Conservation (phyloP, 257 asterid genomes). For the Rehmannia glutinosa region DNA sequence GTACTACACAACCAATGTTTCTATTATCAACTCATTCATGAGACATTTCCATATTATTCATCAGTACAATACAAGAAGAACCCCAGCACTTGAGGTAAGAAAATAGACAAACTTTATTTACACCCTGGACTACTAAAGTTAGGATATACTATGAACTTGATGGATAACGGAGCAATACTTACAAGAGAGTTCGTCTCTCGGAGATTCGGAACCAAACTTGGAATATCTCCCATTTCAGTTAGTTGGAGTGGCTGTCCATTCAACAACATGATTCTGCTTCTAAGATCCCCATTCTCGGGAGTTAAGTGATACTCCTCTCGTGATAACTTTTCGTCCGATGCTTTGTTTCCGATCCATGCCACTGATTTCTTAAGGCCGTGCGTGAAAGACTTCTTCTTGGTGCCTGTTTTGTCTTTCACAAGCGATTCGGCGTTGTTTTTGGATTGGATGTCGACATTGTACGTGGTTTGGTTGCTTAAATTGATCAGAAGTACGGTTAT, state of each 20-base stretch:
- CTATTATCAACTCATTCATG: too few species aligned
- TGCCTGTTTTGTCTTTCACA: slow-evolving; percentile 10
- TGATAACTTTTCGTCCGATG: slow-evolving; percentile 40
- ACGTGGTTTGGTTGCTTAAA: slow-evolving; percentile 58
- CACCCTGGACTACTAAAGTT: slow-evolving; percentile 62
- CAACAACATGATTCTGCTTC: slow-evolving; percentile 49
- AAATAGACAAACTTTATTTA: slow-evolving; percentile 20
- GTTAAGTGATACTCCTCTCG: slow-evolving; percentile 82
- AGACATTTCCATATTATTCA: background rate
- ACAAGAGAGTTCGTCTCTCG: slow-evolving; percentile 34
- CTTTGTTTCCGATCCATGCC: slow-evolving; percentile 70
- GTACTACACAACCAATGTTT: too few species aligned
- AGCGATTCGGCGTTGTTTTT: slow-evolving; percentile 1
- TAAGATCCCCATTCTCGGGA: slow-evolving; percentile 49
- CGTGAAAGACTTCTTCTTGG: slow-evolving; percentile 26
- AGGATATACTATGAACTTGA: slow-evolving; percentile 67
- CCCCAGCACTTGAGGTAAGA: background rate
- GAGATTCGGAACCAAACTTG: slow-evolving; percentile 40
- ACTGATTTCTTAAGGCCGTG: slow-evolving; percentile 52
- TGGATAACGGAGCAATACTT: slow-evolving; percentile 48
- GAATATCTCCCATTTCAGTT: slow-evolving; percentile 42
- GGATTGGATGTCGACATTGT: slow-evolving; percentile 41
- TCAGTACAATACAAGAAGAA: background rate
- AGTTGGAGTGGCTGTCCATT: slow-evolving; percentile 53
- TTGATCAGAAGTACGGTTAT: slow-evolving; percentile 73